Evolutionary conservation across 192 early-diverging fungal species (phyloP).

Genomic region (Coemansia sp.): DNA sequence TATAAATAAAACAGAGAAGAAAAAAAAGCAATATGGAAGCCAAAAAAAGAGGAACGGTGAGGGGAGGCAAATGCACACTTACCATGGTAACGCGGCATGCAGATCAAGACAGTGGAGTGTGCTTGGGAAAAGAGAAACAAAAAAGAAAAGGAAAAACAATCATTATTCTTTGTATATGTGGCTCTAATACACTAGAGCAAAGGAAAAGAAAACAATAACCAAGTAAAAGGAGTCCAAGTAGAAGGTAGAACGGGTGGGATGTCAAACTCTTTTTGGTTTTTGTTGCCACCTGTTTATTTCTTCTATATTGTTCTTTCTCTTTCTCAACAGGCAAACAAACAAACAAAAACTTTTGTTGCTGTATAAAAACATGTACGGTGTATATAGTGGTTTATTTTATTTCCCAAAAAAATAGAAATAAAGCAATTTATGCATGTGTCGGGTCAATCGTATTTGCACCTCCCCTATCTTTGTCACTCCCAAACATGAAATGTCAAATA

Average conservation of each 20-base stretch:
- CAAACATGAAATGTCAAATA: constrained; percentile 9
- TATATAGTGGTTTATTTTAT: too few relatives aligned
- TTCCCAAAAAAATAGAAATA: not conserved
- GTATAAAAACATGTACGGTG: too few relatives aligned
- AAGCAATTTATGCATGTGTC: not conserved
- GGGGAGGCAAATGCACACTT: too few relatives aligned
- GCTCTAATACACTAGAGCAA: too few relatives aligned
- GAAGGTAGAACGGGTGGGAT: too few relatives aligned
- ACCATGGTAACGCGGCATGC: constrained; percentile 8
- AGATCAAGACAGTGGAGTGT: constrained; percentile 3
- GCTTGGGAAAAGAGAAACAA: not conserved
- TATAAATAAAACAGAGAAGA: not conserved
- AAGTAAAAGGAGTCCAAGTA: too few relatives aligned
- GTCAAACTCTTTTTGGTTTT: too few relatives aligned
- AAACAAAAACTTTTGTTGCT: not conserved
- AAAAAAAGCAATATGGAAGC: not conserved
- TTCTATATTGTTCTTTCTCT: too few relatives aligned
- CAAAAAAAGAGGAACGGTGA: too few relatives aligned
- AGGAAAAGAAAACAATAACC: not conserved
- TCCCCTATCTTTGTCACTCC: not conserved
- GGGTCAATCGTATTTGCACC: not conserved
- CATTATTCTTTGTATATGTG: not conserved
- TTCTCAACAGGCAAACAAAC: not conserved
- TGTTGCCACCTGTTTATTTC: too few relatives aligned
- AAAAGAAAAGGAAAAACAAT: constrained; percentile 3